phyloP scores from a whole-genome alignment of 306 rosid genomes.

The Senna siamea region DNA sequence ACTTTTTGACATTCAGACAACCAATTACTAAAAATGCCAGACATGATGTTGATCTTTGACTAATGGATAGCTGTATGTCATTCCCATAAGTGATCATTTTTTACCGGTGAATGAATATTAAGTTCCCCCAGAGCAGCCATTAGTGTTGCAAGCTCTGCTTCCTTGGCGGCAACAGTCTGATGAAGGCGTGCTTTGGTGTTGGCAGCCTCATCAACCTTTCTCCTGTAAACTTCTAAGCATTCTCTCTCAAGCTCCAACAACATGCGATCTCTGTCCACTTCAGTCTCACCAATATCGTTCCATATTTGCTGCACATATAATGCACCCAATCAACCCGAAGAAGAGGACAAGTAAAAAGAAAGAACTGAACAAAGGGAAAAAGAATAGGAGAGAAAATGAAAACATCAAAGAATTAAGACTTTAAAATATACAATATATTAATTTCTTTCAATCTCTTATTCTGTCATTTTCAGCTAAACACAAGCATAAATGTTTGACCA shows the following conservation, averaged over 20 bases:
- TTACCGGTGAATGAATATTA: constrained; percentile 77
- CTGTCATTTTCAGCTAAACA: constrained; percentile 11
- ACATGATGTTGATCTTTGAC: not conserved
- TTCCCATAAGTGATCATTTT: not conserved
- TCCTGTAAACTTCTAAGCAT: constrained; percentile 89
- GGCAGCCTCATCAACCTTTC: constrained; percentile 89
- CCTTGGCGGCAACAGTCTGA: constrained; percentile 89
- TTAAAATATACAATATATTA: not conserved
- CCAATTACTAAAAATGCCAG: not conserved
- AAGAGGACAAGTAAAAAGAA: not conserved
- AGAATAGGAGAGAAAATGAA: not conserved
- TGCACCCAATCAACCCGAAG: constrained; percentile 21
- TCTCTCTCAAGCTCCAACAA: constrained; percentile 86
- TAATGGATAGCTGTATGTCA: not conserved
- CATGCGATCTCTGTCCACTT: constrained; percentile 79
- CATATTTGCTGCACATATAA: constrained; percentile 78
- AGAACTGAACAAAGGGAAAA: not conserved
- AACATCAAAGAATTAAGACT: not conserved
- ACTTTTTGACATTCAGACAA: not conserved
- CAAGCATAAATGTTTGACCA: constrained; percentile 4
- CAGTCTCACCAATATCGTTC: constrained; percentile 95
- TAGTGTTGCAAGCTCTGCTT: constrained; percentile 94
- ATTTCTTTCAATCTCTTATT: not conserved
- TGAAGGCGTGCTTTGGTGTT: constrained; percentile 89
- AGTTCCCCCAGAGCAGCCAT: constrained; percentile 93